phyloP scores from a whole-genome alignment of 2,329 filamentous ascomycete species.

The Parascedosporium putredinis region DNA sequence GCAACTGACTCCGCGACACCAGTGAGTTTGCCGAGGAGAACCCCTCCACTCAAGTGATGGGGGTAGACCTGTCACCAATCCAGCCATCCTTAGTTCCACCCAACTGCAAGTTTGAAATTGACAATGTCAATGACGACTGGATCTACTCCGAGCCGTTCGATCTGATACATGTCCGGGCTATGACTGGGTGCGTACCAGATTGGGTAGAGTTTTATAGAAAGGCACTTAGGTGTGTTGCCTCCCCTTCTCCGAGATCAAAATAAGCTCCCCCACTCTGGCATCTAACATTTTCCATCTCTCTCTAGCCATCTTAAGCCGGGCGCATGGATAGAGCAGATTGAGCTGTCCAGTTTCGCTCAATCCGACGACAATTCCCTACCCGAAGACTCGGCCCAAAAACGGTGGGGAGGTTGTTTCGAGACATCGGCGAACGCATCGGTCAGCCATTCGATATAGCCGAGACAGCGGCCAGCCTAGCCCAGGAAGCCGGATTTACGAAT shows the following conservation, averaged over 20 bases:
- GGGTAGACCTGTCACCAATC: slow-evolving; percentile 48
- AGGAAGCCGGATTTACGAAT: slow-evolving; percentile 13
- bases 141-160: slow-evolving; percentile 42
- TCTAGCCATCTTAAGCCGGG: not conserved
- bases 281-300: too few species aligned
- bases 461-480: slow-evolving; percentile 4
- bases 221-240: slow-evolving; percentile 26
- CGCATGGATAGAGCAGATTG: slow-evolving; percentile 21
- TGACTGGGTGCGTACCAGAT: slow-evolving; percentile 42
- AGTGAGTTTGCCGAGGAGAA: slow-evolving; percentile 26
- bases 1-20: too few species aligned
- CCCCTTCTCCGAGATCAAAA: too few species aligned
- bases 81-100: slow-evolving; percentile 46
- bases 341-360: slow-evolving; percentile 8
- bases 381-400: slow-evolving; percentile 12
- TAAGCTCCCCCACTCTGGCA: too few species aligned
- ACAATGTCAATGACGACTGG: slow-evolving; percentile 45
- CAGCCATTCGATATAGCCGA: slow-evolving; percentile 14
- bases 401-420: slow-evolving; percentile 13
- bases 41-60: slow-evolving; percentile 35
- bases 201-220: slow-evolving; percentile 39
- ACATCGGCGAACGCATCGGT: slow-evolving; percentile 13
- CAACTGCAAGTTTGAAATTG: slow-evolving; percentile 55
- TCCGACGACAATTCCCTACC: slow-evolving; percentile 19
- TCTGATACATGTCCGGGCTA: slow-evolving; percentile 45